phyloP scores from a whole-genome alignment of 106 monocot genomes.

The Apostasia shenzhenica region DNA sequence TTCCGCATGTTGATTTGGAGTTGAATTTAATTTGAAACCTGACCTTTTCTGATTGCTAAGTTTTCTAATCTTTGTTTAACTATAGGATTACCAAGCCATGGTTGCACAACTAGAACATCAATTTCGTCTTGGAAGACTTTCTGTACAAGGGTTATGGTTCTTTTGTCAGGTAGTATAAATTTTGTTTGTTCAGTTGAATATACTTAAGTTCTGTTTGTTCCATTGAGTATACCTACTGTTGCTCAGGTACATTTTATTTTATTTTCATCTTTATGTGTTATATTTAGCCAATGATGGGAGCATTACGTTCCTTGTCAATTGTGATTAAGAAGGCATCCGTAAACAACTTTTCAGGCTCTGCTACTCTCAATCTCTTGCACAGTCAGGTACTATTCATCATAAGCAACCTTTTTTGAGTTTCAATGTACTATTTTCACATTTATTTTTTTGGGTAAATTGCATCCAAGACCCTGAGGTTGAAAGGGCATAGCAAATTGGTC shows the following conservation, averaged over 20 bases:
- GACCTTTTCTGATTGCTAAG: background rate
- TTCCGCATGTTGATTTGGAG: background rate
- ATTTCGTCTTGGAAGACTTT: slow-evolving; percentile 90
- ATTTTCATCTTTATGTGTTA: background rate
- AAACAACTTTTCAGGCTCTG: slow-evolving; percentile 66
- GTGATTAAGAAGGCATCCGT: slow-evolving; percentile 75
- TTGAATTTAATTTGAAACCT: background rate
- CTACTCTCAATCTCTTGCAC: slow-evolving; percentile 85
- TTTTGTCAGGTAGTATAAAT: slow-evolving; percentile 70
- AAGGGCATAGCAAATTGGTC: too few relatives aligned
- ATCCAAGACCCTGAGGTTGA: too few relatives aligned
- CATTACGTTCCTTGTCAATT: slow-evolving; percentile 77
- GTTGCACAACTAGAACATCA: slow-evolving; percentile 97
- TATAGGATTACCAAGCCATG: slow-evolving; percentile 97
- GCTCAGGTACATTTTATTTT: background rate
- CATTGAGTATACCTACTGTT: background rate
- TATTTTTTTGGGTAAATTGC: too few relatives aligned
- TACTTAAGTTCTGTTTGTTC: too few relatives aligned
- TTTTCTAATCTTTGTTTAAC: background rate
- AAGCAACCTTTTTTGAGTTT: too few relatives aligned
- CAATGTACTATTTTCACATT: too few relatives aligned
- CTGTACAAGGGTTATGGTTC: slow-evolving; percentile 92
- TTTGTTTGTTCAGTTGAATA: too few relatives aligned
- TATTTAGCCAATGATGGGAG: slow-evolving; percentile 84
- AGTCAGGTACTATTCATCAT: slow-evolving; percentile 51